A percentile compares a stretch with the other conserved stretches of the same genome.
These are phyloP conservation scores for Rutstroemia sp. DNA, from an alignment of 2,329 filamentous ascomycete genomes.

Conservation along the genomic window DNA sequence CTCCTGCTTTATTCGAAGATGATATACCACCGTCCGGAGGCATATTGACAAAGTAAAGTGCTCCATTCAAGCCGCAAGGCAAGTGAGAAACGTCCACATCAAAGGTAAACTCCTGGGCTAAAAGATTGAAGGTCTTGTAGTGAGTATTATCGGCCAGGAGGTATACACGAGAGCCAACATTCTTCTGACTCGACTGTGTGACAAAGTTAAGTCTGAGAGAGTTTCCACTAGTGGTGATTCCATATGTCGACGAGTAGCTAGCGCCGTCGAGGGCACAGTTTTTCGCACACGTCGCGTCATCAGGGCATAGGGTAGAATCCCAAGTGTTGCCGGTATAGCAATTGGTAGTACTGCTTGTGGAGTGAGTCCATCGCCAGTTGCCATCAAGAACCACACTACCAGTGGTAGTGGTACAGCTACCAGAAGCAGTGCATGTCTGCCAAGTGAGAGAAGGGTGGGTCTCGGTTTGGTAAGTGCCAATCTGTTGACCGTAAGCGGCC, in stretches of 20 bases:
- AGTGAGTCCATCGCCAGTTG: conserved; percentile 53
- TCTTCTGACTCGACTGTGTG: conserved; percentile 40
- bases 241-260: conserved; percentile 45
- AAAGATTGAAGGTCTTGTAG: conserved; percentile 59
- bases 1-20: conserved; percentile 47
- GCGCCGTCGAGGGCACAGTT: conserved; percentile 48
- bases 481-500: conserved; percentile 39
- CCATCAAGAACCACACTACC: conserved; percentile 46
- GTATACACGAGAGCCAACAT: conserved; percentile 52
- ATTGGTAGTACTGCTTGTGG: conserved; percentile 30
- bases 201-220: conserved; percentile 50
- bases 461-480: conserved; percentile 39
- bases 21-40: conserved; percentile 50
- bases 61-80: conserved; percentile 64
- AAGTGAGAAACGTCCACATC: conserved; percentile 64
- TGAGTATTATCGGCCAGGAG: conserved; percentile 53
- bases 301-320: conserved; percentile 36
- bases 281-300: conserved; percentile 37
- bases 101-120: conserved; percentile 64
- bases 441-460: conserved; percentile 45
- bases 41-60: conserved; percentile 61
- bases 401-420: conserved; percentile 40
- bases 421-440: conserved; percentile 41
- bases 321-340: conserved; percentile 38
- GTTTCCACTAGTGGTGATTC: conserved; percentile 45